Evolutionary conservation across 768 basidiomycete species (phyloP), one percentile per base, ranked within the genome.

Genomic region (Hirschioporus abietinus): DNA sequence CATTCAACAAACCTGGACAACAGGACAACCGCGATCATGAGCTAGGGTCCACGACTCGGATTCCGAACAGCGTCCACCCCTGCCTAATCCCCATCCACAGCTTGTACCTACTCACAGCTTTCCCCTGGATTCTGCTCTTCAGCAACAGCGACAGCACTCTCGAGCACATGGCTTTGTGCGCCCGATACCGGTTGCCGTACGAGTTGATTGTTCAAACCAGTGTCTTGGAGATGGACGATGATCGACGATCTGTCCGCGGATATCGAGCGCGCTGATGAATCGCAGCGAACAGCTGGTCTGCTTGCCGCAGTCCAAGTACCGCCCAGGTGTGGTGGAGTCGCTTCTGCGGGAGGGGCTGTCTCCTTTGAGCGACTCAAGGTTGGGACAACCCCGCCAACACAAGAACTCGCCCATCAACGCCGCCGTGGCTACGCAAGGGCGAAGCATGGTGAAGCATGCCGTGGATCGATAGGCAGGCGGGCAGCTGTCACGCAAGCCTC

Each of bases 171-270:
- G 68, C 72, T 10, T 66, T 62, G 64, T 88, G n/a, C 87, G 89
- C 9, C 85, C 89, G 1, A 81, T 88, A 63, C 83, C 83, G 72
- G 86, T 87, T 61, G 79, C 80, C 6, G 77, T 84, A 0, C 80
- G 83, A 2, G 81, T 84, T 12, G 83, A 81, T 30, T 88, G 89
- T 72, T 81, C 89, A n/a, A 76, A 79, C 0, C 84, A 85, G 66
- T 86, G 82, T 71, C 82, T 85, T 58, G 86, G 58, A 80, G 81
- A 52, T 89, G 86, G 82, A 83, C 88, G 63, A 84, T 91, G 81
- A 89, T 88, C 0, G 84, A 86, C 36, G 87, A 90, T 69, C 80
- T 90, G 30, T 78, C 90, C 75, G 86, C 86, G 35, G 88, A 90
- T 68, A 88, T 90, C 68, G 90, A 91, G 72, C 83, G 85, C 58